Conservation (phyloP, 2,329 filamentous ascomycete species). For the Clarireedia hainanense region DNA sequence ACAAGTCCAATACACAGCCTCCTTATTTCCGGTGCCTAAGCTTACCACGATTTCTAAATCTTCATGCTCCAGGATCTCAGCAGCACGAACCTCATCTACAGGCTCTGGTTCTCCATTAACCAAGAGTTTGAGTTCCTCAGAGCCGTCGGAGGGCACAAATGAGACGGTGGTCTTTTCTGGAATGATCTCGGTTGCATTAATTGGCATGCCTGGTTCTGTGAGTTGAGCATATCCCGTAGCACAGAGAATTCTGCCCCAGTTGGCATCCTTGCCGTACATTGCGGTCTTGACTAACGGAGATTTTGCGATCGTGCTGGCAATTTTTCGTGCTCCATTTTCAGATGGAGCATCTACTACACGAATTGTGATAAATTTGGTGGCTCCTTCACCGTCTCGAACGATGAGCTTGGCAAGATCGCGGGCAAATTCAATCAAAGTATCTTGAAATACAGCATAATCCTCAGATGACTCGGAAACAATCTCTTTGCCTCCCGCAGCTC, state of each 20-base stretch:
- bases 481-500: slow-evolving; percentile 68
- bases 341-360: slow-evolving; percentile 66
- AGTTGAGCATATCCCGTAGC: slow-evolving; percentile 76
- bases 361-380: slow-evolving; percentile 96
- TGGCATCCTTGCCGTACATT: slow-evolving; percentile 92
- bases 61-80: slow-evolving; percentile 69
- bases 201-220: slow-evolving; percentile 47
- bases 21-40: slow-evolving; percentile 59
- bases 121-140: slow-evolving; percentile 65
- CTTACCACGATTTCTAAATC: slow-evolving; percentile 72
- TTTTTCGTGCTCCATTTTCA: slow-evolving; percentile 63
- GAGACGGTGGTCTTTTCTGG: slow-evolving; percentile 69
- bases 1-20: slow-evolving; percentile 75
- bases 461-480: slow-evolving; percentile 45
- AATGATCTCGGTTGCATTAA: slow-evolving; percentile 53
- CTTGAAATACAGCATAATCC: slow-evolving; percentile 65
- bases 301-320: slow-evolving; percentile 81
- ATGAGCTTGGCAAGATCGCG: slow-evolving; percentile 84
- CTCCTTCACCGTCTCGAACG: slow-evolving; percentile 92
- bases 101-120: slow-evolving; percentile 73
- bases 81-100: slow-evolving; percentile 69
- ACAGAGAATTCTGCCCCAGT: slow-evolving; percentile 96
- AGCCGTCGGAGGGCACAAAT: slow-evolving; percentile 72
- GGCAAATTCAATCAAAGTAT: slow-evolving; percentile 68
- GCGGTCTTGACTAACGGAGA: slow-evolving; percentile 96